Percentiles rank a stretch among this genome's conserved stretches.
Conservation (phyloP, 352 stramenopile genomes). For the Thraustochytrium sp. region DNA sequence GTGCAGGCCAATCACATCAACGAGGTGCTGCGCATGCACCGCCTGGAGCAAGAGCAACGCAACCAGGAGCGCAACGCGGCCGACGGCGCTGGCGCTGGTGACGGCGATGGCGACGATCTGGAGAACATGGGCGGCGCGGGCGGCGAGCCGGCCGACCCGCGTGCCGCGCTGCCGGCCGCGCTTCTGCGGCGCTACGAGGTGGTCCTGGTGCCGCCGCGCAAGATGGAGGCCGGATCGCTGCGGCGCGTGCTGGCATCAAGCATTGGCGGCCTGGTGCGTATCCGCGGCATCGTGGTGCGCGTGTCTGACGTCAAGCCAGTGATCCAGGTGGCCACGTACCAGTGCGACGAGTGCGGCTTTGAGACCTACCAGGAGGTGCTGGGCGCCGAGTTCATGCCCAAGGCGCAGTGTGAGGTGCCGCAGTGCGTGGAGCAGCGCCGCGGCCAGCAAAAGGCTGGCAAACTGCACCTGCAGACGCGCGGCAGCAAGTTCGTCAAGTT, state of each 20-base stretch:
- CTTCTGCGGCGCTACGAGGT: slow-evolving; percentile 49
- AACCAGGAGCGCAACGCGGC: neutral
- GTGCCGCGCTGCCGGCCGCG: slow-evolving; percentile 32
- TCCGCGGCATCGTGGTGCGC: slow-evolving; percentile 96
- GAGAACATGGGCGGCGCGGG: neutral
- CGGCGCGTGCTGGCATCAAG: slow-evolving; percentile 85
- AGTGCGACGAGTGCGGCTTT: slow-evolving; percentile 87
- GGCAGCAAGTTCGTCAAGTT: slow-evolving; percentile 98
- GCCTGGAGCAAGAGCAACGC: neutral
- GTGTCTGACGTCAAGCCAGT: slow-evolving; percentile 95
- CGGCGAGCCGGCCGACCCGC: neutral
- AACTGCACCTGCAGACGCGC: slow-evolving; percentile 88
- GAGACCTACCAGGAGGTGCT: slow-evolving; percentile 92
- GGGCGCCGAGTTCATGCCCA: slow-evolving; percentile 75
- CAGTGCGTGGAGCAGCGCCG: slow-evolving; percentile 56
- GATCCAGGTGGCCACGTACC: slow-evolving; percentile 93
- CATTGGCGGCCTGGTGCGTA: slow-evolving; percentile 89
- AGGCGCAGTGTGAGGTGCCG: slow-evolving; percentile 78
- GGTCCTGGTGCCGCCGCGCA: slow-evolving; percentile 21
- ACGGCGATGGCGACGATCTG: neutral
- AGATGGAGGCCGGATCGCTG: slow-evolving; percentile 66
- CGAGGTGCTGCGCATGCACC: slow-evolving; percentile 7
- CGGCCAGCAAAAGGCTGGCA: slow-evolving; percentile 53
- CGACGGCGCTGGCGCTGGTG: neutral
- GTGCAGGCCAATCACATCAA: neutral